Evolutionary conservation across 1,284 basidiomycete species (phyloP), one percentile per base, ranked within the genome.

Genomic region (Ceratobasidium sp.): DNA sequence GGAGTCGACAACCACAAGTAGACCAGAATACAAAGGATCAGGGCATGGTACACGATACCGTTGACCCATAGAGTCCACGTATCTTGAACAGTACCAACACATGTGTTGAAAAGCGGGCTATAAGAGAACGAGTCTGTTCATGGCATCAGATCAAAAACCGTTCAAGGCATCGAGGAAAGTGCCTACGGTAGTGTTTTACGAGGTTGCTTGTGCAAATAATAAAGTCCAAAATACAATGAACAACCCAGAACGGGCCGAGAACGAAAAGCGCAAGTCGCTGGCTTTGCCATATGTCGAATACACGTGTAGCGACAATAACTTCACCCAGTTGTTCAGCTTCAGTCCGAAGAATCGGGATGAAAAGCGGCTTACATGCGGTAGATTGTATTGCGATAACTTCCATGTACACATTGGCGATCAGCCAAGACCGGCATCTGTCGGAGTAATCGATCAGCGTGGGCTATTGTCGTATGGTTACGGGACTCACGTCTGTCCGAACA

Each of bases 1-100:
- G 67, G 67, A 23, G 67, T 69, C 3, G 67, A 69, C 17, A 69
- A 51, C 67, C 67, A 69, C 10, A 51, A 49, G 53, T 53, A 69
- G 7, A 69, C 17, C n/a, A 69, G n/a, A 4, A 69, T 23, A 28
- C 23, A 37, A 17, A 69, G 51, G 20, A 69, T 69, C 28, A 69
- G 5, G 13, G 51, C 67, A 58, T 69, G 51, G 53, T 35, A 69
- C n/a, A 69, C n/a, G 23, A 69, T 69, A 17, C 67, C 67, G 53
- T 69, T 69, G 6, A 69, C 4, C 67, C 67, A 69, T 5, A 69
- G 53, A 4, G 53, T 49, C 67, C 67, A 69, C 3, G 31, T 69
- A 5, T 51, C 37, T 49, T 58, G 45, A 8, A 69, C 67, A 26
- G 26, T 31, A 28, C 35, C 17, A 31, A 26, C 3, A 53, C 67